A percentile compares a stretch with the other conserved stretches of the same genome.
Conservation (phyloP, 129 eudicot species). For the Saussurea involucrata region DNA sequence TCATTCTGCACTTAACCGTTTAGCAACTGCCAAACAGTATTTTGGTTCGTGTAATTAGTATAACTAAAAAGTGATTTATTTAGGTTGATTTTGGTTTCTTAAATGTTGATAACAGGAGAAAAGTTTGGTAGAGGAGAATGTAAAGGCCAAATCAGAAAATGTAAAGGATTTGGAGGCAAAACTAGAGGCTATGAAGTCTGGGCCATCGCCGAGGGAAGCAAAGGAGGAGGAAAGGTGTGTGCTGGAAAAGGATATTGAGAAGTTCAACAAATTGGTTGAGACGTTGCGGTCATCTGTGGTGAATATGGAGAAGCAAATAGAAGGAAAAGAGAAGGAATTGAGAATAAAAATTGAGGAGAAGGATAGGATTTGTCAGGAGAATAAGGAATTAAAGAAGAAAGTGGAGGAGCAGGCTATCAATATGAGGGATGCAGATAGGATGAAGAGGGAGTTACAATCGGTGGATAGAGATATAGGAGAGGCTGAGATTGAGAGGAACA, state of each 20-base stretch:
- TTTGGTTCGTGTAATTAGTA: neutral
- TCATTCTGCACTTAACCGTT: too few relatives aligned
- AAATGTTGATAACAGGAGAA: constrained; percentile 29
- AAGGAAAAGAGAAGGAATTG: constrained; percentile 66
- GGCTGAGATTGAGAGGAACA: constrained; percentile 56
- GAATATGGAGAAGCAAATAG: constrained; percentile 42
- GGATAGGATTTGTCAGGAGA: constrained; percentile 55
- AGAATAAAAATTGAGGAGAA: constrained; percentile 48
- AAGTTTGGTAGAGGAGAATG: constrained; percentile 30
- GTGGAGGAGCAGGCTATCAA: constrained; percentile 81
- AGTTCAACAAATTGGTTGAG: constrained; percentile 57
- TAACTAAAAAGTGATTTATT: neutral
- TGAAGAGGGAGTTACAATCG: constrained; percentile 77
- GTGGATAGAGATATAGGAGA: constrained; percentile 79
- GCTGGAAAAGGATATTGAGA: constrained; percentile 57
- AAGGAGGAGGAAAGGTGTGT: constrained; percentile 48
- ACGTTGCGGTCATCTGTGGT: constrained; percentile 32
- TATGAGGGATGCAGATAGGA: constrained; percentile 87
- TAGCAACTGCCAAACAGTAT: too few relatives aligned
- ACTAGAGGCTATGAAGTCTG: constrained; percentile 47
- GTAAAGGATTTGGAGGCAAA: constrained; percentile 45
- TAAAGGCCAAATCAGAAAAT: constrained; percentile 9
- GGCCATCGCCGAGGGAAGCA: constrained; percentile 52
- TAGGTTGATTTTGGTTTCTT: neutral
- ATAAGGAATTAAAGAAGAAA: constrained; percentile 65